Base-by-base conservation (phyloP, 306 rosid species). In the Pyrus pyrifolia region DNA sequence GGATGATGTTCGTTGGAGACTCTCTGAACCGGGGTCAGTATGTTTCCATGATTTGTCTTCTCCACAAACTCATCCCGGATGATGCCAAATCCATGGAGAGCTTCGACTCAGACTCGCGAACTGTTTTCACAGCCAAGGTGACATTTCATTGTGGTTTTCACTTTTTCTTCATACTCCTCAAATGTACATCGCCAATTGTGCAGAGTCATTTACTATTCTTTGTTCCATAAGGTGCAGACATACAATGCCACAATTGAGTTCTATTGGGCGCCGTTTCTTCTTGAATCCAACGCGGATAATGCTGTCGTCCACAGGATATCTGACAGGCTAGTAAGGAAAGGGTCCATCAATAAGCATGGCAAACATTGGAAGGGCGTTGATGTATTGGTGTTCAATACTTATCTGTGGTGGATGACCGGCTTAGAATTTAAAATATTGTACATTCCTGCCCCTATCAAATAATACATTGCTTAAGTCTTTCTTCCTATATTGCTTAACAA, bases 381-480 rank as follows among this genome's bases (percentile, higher is more conserved):
- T 70, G 85, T 96, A 71, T 60, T 91, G 71, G 96, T 96, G 29
- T 89, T 96, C 75, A 96, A 96, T 79, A 89, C 99, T 35, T 96
- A 96, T 68, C 91, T 96, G 60, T 96, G 99, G 99, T 96, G 99
- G 99, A 89, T 96, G 89, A 89, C 97, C 0, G 99, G 97, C 76
- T 79, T 83, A 81, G 76, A 92, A 64, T 90, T 96, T 94, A 96
- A 92, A 69, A 87, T 91, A 49, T 73, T 92, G 99, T 96, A 83
- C 40, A 81, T 66, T 61, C 63, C 60, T 67, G 12, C 71, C 73
- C 46, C 15, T 12, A 61, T 35, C 29, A 25, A 46, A 35, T 33
- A 38, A 30, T 45, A 51, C 22, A 31, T 60, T 0, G 3, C 5
- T 59, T 30, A 45, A 21, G 14, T 17, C 10, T 71, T 27, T 59